Percentiles rank a stretch among this genome's conserved stretches.
Evolutionary conservation across 768 basidiomycete species (phyloP).

Genomic region (Suillus americanus): DNA sequence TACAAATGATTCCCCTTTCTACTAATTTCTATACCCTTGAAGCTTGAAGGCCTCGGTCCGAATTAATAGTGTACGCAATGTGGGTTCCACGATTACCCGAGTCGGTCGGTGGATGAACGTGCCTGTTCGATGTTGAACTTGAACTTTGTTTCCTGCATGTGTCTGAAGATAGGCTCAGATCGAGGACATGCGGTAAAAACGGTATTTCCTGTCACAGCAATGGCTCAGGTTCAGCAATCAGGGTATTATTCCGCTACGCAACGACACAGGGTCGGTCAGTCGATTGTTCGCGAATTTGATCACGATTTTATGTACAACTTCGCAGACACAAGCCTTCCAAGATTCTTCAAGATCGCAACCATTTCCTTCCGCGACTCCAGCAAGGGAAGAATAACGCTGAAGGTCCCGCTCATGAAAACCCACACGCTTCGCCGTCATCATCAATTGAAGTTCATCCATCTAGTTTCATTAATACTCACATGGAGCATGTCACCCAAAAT

Average conservation of each 20-base stretch:
- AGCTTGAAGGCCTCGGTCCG: neutral
- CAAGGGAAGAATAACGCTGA: constrained; percentile 30
- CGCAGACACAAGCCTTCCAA: neutral
- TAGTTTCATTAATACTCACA: constrained; percentile 18
- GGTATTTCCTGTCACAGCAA: neutral
- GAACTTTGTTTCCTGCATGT: neutral
- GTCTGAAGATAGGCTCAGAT: neutral
- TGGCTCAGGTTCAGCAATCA: neutral
- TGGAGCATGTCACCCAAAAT: constrained; percentile 36
- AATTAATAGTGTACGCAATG: neutral
- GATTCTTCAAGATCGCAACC: constrained; percentile 13
- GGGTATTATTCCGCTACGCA: neutral
- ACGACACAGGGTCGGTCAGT: neutral
- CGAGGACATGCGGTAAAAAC: neutral
- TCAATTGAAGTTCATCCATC: neutral
- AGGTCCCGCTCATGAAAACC: constrained; percentile 28
- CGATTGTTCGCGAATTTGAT: neutral
- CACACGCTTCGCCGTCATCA: constrained; percentile 21
- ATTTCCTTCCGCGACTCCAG: constrained; percentile 32
- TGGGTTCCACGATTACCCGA: neutral
- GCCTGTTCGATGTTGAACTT: neutral
- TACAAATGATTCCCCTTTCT: neutral
- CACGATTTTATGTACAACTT: constrained; percentile 3
- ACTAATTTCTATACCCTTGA: neutral
- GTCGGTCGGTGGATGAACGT: neutral